Evolutionary conservation across 164 flowering plant species (phyloP).

Genomic region (Sedum album): DNA sequence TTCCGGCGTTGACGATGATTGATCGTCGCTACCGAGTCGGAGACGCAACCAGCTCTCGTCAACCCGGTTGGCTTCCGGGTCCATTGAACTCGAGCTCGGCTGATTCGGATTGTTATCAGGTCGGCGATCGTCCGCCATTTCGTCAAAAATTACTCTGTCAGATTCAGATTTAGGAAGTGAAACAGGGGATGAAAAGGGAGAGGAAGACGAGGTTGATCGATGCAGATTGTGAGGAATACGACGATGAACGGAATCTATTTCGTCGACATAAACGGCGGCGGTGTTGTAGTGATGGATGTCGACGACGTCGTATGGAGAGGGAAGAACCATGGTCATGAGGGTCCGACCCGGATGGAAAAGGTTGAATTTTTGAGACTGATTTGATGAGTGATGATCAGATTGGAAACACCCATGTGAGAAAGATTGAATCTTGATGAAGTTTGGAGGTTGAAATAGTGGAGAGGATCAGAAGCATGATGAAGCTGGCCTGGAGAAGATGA

Average conservation of each 20-base stretch:
- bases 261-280: conserved; percentile 21
- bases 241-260: conserved; percentile 4
- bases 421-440: neutral
- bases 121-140: conserved; percentile 32
- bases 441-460: neutral
- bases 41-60: conserved; percentile 70
- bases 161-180: neutral
- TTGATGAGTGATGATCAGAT: neutral
- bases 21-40: conserved; percentile 38
- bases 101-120: neutral
- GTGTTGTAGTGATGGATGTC: conserved; percentile 10
- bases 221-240: neutral
- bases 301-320: neutral
- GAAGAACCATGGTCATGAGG: conserved; percentile 51
- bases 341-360: conserved; percentile 2
- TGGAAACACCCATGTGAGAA: conserved; percentile 17
- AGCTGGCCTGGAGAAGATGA: neutral
- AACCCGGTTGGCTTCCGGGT: conserved; percentile 6
- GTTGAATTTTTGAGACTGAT: neutral
- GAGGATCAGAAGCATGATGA: neutral
- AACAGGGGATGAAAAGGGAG: conserved; percentile 7
- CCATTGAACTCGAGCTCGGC: conserved; percentile 32
- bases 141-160: conserved; percentile 20
- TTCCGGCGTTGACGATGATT: neutral
- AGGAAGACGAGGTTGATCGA: neutral